A percentile compares a stretch with the other conserved stretches of the same genome.
phyloP scores from a whole-genome alignment of 495 filamentous ascomycete genomes.

The Polyplosphaeria fusca region DNA sequence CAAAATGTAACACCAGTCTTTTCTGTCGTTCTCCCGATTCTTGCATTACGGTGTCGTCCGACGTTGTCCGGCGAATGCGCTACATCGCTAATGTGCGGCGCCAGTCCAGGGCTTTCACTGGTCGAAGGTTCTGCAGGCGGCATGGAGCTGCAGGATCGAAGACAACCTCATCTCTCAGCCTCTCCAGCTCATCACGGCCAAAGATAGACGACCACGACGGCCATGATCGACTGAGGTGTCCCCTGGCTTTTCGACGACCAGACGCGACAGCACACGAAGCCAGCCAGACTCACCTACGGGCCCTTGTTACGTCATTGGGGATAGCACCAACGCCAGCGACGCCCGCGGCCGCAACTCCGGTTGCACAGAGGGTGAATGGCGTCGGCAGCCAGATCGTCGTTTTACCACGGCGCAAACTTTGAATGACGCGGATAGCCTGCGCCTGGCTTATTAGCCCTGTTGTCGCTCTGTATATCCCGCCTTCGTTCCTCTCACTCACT shows the following conservation, averaged over 20 bases:
- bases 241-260: neutral
- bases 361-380: slow-evolving; percentile 1
- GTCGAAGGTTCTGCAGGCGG: neutral
- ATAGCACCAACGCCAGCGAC: neutral
- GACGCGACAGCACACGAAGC: neutral
- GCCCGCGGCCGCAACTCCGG: slow-evolving; percentile 14
- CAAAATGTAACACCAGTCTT: slow-evolving; percentile 24
- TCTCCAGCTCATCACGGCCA: neutral
- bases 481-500: neutral
- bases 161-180: slow-evolving; percentile 10
- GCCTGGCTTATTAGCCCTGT: neutral
- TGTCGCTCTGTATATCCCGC: neutral
- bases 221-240: neutral
- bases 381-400: neutral
- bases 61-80: neutral
- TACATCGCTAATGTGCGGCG: slow-evolving; percentile 28
- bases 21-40: slow-evolving; percentile 7
- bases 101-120: slow-evolving; percentile 1
- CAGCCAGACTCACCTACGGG: too few species aligned
- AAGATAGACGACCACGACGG: slow-evolving; percentile 1
- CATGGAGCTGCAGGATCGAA: neutral
- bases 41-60: slow-evolving; percentile 11
- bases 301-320: slow-evolving; percentile 3
- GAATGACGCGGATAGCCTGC: slow-evolving; percentile 6
- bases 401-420: neutral